Evolutionary conservation across 2,329 filamentous ascomycete genomes (phyloP).

Genomic region (Tricladium varicosporioides): DNA sequence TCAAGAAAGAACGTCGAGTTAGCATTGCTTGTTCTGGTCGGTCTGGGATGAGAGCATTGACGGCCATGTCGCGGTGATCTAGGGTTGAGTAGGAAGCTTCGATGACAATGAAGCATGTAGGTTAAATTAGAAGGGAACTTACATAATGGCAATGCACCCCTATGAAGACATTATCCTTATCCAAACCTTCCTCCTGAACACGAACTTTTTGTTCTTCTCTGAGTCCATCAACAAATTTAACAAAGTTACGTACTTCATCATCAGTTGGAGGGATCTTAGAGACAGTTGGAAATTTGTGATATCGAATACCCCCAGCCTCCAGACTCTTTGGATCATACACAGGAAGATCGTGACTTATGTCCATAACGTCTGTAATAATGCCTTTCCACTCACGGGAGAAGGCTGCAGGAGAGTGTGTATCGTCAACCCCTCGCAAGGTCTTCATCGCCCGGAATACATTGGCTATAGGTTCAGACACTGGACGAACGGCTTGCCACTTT

Average conservation of each 20-base stretch:
- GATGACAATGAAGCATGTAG: too few species aligned
- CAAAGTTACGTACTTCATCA: slow-evolving; percentile 52
- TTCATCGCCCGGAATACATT: slow-evolving; percentile 87
- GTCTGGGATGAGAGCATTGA: not conserved
- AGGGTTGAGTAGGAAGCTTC: not conserved
- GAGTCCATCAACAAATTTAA: slow-evolving; percentile 57
- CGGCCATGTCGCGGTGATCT: too few species aligned
- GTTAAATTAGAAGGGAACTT: not conserved
- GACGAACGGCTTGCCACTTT: slow-evolving; percentile 81
- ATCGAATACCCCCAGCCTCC: slow-evolving; percentile 64
- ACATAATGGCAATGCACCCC: slow-evolving; percentile 92
- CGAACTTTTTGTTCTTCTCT: slow-evolving; percentile 51
- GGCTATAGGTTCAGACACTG: slow-evolving; percentile 76
- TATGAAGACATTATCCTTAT: slow-evolving; percentile 49
- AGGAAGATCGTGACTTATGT: slow-evolving; percentile 87
- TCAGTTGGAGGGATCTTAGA: slow-evolving; percentile 78
- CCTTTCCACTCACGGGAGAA: slow-evolving; percentile 69
- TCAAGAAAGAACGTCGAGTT: not conserved
- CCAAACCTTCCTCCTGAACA: slow-evolving; percentile 41
- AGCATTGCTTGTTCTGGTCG: not conserved
- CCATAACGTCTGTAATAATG: slow-evolving; percentile 73
- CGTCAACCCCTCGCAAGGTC: slow-evolving; percentile 86
- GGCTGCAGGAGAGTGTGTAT: slow-evolving; percentile 70
- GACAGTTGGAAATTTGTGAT: slow-evolving; percentile 87
- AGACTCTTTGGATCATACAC: slow-evolving; percentile 79